A percentile compares a stretch with the other conserved stretches of the same genome.
Evolutionary conservation across 2,329 filamentous ascomycete genomes (phyloP).

Genomic region (Verticillium dahliae): DNA sequence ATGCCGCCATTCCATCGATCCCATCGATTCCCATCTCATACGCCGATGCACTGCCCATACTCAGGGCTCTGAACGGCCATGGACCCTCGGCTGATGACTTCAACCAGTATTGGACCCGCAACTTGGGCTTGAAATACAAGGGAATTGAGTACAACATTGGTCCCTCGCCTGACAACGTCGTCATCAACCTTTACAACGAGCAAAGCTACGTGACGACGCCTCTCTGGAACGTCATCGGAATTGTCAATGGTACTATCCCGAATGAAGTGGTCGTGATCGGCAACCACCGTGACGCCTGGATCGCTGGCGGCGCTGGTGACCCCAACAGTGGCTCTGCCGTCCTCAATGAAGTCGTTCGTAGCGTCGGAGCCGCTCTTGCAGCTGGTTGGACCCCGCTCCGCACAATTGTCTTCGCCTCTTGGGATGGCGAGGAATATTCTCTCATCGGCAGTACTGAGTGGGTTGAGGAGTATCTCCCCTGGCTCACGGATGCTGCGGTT

Average conservation of each 20-base stretch:
- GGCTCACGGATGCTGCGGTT: constrained; percentile 66
- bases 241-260: constrained; percentile 79
- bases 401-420: constrained; percentile 84
- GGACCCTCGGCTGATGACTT: constrained; percentile 73
- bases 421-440: constrained; percentile 81
- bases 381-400: constrained; percentile 58
- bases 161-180: constrained; percentile 66
- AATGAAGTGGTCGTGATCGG: constrained; percentile 85
- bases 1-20: constrained; percentile 70
- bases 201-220: constrained; percentile 78
- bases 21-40: constrained; percentile 92
- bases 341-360: constrained; percentile 70
- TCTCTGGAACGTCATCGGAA: constrained; percentile 85
- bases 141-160: constrained; percentile 82
- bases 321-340: constrained; percentile 78
- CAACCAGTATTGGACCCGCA: constrained; percentile 62
- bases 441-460: constrained; percentile 84
- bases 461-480: constrained; percentile 84
- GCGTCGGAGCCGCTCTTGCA: constrained; percentile 64
- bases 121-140: constrained; percentile 68
- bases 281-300: constrained; percentile 91
- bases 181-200: constrained; percentile 68
- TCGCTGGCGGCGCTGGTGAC: constrained; percentile 75
- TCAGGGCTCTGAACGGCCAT: constrained; percentile 85
- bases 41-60: constrained; percentile 73